These are phyloP conservation scores for Lactarius hengduanensis DNA, from an alignment of 768 basidiomycete species.

Conservation along the genomic window DNA sequence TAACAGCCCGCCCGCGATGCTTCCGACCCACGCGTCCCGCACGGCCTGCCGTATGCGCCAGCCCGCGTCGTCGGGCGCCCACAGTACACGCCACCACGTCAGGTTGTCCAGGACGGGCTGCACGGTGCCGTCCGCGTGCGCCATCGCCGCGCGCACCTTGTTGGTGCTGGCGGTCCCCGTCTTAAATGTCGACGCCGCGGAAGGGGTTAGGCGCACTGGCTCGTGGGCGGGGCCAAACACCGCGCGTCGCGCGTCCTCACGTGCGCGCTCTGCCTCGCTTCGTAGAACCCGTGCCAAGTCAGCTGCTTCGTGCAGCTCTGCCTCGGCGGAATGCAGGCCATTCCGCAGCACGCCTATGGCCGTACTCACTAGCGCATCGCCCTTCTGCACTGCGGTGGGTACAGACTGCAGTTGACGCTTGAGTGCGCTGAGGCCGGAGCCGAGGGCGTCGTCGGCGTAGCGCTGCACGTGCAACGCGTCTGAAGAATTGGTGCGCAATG, in stretches of 20 bases:
- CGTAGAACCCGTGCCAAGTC: slow-evolving; percentile 7
- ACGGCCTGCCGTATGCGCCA: slow-evolving; percentile 23
- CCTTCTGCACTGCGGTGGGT: slow-evolving; percentile 15
- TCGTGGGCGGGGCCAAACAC: slow-evolving; percentile 16
- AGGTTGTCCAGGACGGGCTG: slow-evolving; percentile 10
- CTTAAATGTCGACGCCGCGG: neutral
- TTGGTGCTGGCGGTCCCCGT: neutral
- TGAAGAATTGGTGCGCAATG: slow-evolving; percentile 46
- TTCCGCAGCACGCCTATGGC: slow-evolving; percentile 5
- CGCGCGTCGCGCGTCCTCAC: slow-evolving; percentile 9
- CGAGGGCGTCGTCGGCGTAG: slow-evolving; percentile 61
- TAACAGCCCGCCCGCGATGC: slow-evolving; percentile 17
- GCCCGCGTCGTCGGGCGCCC: slow-evolving; percentile 25
- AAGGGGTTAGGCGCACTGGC: too few relatives aligned
- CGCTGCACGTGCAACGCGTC: slow-evolving; percentile 54
- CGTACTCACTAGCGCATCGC: slow-evolving; percentile 16
- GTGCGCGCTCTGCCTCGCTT: slow-evolving; percentile 4
- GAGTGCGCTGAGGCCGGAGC: slow-evolving; percentile 43
- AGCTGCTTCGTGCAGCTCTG: slow-evolving; percentile 16
- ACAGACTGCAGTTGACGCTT: slow-evolving; percentile 12
- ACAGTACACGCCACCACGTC: slow-evolving; percentile 26
- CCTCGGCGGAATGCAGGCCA: slow-evolving; percentile 6
- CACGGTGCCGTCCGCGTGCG: slow-evolving; percentile 11
- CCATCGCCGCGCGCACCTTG: slow-evolving; percentile 18
- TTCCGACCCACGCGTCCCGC: slow-evolving; percentile 23